Conservation (phyloP, 2,329 filamentous ascomycete genomes). For the Fusarium chaquense region DNA sequence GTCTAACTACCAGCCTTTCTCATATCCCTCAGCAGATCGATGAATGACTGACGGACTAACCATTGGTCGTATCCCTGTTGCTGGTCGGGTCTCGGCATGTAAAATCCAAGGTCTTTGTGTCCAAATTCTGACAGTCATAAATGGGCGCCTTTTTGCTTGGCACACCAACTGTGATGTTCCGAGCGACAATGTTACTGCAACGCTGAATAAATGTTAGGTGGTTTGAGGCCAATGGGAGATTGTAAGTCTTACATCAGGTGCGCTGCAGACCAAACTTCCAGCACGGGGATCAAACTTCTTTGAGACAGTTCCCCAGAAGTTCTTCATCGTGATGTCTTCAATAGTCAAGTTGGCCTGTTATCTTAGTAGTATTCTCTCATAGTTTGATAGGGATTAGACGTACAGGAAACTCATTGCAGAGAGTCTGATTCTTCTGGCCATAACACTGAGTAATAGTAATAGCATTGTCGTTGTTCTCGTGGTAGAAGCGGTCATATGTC, state of each 20-base stretch:
- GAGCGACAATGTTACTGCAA: slow-evolving; percentile 41
- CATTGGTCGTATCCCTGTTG: slow-evolving; percentile 31
- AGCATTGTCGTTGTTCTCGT: slow-evolving; percentile 68
- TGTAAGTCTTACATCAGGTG: slow-evolving; percentile 41
- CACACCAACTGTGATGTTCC: slow-evolving; percentile 42
- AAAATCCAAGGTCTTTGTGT: slow-evolving; percentile 31
- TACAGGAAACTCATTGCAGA: slow-evolving; percentile 45
- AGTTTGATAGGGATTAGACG: not conserved
- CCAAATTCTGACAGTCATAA: slow-evolving; percentile 44
- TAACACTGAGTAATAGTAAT: slow-evolving; percentile 50
- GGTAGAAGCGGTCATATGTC: slow-evolving; percentile 72
- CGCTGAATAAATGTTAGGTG: slow-evolving; percentile 30
- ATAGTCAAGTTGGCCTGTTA: slow-evolving; percentile 45
- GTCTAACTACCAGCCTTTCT: too few relatives aligned
- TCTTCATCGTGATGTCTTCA: slow-evolving; percentile 46
- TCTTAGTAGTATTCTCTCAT: slow-evolving; percentile 1
- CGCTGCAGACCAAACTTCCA: slow-evolving; percentile 49
- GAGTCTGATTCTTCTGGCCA: slow-evolving; percentile 46
- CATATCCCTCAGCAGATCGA: too few relatives aligned
- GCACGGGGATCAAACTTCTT: slow-evolving; percentile 48
- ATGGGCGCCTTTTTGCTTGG: slow-evolving; percentile 41
- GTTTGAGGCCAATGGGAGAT: fast-evolving
- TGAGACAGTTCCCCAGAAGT: slow-evolving; percentile 49
- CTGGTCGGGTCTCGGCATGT: slow-evolving; percentile 30
- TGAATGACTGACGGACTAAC: not conserved